These are phyloP conservation scores for Kondoa malvinella DNA, from an alignment of 768 basidiomycete genomes.

Conservation along the genomic window DNA sequence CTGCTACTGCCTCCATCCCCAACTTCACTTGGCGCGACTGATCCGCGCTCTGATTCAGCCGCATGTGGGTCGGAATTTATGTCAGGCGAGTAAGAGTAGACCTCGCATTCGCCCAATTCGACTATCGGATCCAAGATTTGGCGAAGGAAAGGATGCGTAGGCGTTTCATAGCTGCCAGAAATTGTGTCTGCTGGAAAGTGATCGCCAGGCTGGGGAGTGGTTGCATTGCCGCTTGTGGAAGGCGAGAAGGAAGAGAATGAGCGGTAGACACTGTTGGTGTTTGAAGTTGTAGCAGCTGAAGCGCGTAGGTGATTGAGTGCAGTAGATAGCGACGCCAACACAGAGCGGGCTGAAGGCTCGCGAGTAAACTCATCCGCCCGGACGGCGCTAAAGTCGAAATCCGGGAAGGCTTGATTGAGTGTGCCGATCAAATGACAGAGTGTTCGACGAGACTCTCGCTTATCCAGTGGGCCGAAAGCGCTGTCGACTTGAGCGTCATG, in stretches of 20 bases:
- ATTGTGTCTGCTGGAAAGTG: background rate
- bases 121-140: conserved; percentile 78
- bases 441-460: conserved; percentile 66
- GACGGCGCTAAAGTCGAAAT: conserved; percentile 90
- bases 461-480: conserved; percentile 78
- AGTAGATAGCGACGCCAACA: conserved; percentile 68
- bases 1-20: conserved; percentile 40
- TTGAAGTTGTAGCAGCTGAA: background rate
- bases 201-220: background rate
- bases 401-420: conserved; percentile 91
- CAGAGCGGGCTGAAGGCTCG: conserved; percentile 45
- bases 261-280: conserved; percentile 31
- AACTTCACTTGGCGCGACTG: conserved; percentile 40
- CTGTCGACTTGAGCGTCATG: conserved; percentile 52
- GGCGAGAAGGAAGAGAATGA: conserved; percentile 75
- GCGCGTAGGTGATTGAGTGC: conserved; percentile 50
- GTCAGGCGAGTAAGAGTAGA: conserved; percentile 84
- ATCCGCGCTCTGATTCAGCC: conserved; percentile 30
- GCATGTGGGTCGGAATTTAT: conserved; percentile 88
- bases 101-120: conserved; percentile 77
- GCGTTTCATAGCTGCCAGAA: conserved; percentile 8
- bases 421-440: conserved; percentile 91
- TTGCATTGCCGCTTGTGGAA: conserved; percentile 36
- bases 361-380: conserved; percentile 75
- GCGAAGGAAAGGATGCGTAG: conserved; percentile 77